A percentile compares a stretch with the other conserved stretches of the same genome.
These are phyloP conservation scores for Mrakia gelida DNA, from an alignment of 768 basidiomycete genomes.

Conservation along the genomic window DNA sequence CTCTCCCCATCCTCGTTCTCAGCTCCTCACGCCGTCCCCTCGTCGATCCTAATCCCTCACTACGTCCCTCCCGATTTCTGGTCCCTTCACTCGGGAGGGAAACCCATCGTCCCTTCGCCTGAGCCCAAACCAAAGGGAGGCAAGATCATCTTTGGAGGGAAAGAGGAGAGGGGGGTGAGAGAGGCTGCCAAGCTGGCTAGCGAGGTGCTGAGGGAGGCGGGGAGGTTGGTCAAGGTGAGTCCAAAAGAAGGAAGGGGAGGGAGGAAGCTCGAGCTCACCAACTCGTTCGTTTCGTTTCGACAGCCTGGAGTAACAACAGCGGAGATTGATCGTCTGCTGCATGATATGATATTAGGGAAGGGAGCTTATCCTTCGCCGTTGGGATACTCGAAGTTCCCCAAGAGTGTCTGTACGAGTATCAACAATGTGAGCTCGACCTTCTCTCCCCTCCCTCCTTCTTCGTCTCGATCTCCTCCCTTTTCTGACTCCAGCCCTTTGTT, in stretches of 20 bases:
- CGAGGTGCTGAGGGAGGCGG: slow-evolving; percentile 57
- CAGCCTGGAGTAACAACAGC: slow-evolving; percentile 58
- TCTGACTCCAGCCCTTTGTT: background rate
- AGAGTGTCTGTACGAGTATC: slow-evolving; percentile 77
- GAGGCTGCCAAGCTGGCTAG: slow-evolving; percentile 57
- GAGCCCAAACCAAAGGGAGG: slow-evolving; percentile 37
- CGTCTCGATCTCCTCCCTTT: slow-evolving; percentile 41
- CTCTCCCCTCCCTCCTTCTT: too few relatives aligned
- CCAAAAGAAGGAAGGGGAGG: background rate
- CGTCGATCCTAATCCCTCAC: slow-evolving; percentile 54
- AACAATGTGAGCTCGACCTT: slow-evolving; percentile 73
- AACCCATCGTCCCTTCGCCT: background rate
- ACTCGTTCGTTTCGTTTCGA: background rate
- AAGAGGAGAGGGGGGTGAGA: slow-evolving; percentile 55
- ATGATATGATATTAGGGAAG: slow-evolving; percentile 62
- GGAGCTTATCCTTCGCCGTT: slow-evolving; percentile 85
- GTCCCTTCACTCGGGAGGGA: slow-evolving; percentile 23
- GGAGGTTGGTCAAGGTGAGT: slow-evolving; percentile 50
- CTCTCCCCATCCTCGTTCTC: slow-evolving; percentile 32
- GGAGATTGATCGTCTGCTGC: slow-evolving; percentile 65
- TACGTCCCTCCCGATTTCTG: slow-evolving; percentile 51
- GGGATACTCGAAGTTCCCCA: slow-evolving; percentile 67
- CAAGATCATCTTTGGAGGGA: slow-evolving; percentile 53
- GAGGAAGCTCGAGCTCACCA: background rate
- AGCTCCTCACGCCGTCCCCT: slow-evolving; percentile 51